Evolutionary conservation across 768 basidiomycete species (phyloP), one percentile per base, ranked within the genome.

Genomic region (Dendrothele bispora): DNA sequence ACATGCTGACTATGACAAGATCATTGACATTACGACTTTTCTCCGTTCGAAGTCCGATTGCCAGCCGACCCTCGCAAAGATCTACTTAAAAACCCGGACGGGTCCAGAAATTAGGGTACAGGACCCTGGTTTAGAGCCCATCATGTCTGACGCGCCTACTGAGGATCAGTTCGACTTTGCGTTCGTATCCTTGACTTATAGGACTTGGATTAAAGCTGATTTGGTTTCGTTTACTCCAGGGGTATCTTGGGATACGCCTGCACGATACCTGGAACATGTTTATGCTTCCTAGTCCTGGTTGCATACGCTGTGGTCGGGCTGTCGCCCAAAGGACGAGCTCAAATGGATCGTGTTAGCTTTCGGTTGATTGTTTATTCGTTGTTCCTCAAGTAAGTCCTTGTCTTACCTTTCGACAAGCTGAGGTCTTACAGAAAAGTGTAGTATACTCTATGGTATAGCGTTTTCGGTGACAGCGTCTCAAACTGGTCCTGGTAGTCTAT

Each of bases 341-440:
- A 55, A n/a, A 41, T 60, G 5, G 55, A 60, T 46, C 59, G 59
- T 21, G 59, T 60, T 48, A 58, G 55, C 29, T 60, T 60, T 44
- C 57, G 59, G n/a, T 48, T 60, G 22, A 48, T 60, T 6, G 41
- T 51, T 12, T 54, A 54, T 38, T 42, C 59, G 11, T 34, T 61
- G 27, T 29, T 56, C 14, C 53, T 42, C 47, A 55, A 61, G 59
- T 61, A 51, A 7, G 49, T 46, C 27, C 38, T 41, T 21, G 10
- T 53, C 11, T 27, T 43, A n/a, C 8, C 29, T 12, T 36, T 47
- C 22, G 21, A 24, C 24, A 2, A 6, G 7, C 14, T 41, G 11
- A 25, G n/a, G n/a, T n/a, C n/a, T n/a, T 24, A 46, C 21, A 18
- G 21, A 24, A 51, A 8, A 38, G 7, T 47, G 6, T 37, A 62